Conservation (phyloP, 2,329 filamentous ascomycete genomes). For the Exophiala alcalophila region DNA sequence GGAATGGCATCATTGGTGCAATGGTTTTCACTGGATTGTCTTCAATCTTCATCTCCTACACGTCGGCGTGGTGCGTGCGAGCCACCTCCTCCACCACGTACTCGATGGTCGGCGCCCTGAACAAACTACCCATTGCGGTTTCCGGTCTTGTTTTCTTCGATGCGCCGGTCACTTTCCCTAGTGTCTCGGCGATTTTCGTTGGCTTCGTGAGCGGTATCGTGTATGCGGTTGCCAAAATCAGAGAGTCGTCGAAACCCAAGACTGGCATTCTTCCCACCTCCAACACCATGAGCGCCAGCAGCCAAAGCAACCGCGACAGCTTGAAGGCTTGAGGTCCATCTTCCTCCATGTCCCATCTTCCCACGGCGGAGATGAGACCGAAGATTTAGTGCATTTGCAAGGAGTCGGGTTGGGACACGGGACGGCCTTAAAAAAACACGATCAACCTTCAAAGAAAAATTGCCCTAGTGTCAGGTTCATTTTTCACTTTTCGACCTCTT, state of each 20-base stretch:
- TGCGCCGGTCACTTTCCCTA: conserved; percentile 86
- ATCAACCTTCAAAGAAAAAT: no score
- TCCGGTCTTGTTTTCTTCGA: conserved; percentile 94
- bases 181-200: conserved; percentile 83
- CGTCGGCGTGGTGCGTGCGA: conserved; percentile 96
- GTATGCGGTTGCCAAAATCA: conserved; percentile 81
- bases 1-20: conserved; percentile 75
- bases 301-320: conserved; percentile 83
- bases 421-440: no score
- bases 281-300: conserved; percentile 81
- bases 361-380: conserved; percentile 1
- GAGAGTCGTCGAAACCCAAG: conserved; percentile 67
- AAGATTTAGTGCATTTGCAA: conserved; percentile 11
- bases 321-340: conserved; percentile 61
- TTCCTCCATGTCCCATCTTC: not conserved
- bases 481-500: no score
- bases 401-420: conserved; percentile 4
- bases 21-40: conserved; percentile 94
- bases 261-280: conserved; percentile 65
- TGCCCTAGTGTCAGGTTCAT: no score
- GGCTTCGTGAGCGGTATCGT: conserved; percentile 92
- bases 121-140: conserved; percentile 94
- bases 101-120: conserved; percentile 96
- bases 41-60: conserved; percentile 98
- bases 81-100: conserved; percentile 97